These are phyloP conservation scores for Helenozyma rhizophorensis DNA, from an alignment of 805 yeast genomes.

Conservation along the genomic window DNA sequence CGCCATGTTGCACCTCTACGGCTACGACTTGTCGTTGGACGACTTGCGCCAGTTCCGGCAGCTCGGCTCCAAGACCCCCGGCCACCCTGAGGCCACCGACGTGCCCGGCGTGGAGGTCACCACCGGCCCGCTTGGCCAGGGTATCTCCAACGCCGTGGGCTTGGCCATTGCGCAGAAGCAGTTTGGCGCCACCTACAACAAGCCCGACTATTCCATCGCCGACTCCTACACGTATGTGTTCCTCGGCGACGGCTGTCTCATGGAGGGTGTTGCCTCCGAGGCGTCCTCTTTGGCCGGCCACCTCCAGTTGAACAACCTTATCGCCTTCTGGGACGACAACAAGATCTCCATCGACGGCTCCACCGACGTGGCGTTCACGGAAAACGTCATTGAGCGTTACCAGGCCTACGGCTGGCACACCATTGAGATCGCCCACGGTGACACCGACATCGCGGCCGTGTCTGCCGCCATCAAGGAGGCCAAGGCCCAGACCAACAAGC, in stretches of 20 bases:
- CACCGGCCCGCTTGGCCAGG: slow-evolving; percentile 99
- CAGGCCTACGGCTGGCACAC: slow-evolving; percentile 95
- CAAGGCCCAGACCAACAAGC: slow-evolving; percentile 72
- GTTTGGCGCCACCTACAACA: slow-evolving; percentile 89
- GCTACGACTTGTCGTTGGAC: slow-evolving; percentile 74
- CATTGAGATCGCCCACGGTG: slow-evolving; percentile 71
- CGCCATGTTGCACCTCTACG: slow-evolving; percentile 78
- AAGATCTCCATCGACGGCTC: slow-evolving; percentile 94
- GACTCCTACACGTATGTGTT: slow-evolving; percentile 75
- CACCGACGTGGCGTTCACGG: slow-evolving; percentile 87
- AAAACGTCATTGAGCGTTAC: slow-evolving; percentile 80
- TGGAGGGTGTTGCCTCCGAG: slow-evolving; percentile 97
- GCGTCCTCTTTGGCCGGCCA: slow-evolving; percentile 96
- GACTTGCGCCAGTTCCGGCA: slow-evolving; percentile 91
- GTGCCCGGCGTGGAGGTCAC: slow-evolving; percentile 94
- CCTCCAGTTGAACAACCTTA: slow-evolving; percentile 85
- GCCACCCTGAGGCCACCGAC: slow-evolving; percentile 88
- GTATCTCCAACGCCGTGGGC: slow-evolving; percentile 95
- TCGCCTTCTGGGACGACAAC: slow-evolving; percentile 95
- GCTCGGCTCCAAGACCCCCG: slow-evolving; percentile 87
- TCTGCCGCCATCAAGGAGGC: slow-evolving; percentile 75
- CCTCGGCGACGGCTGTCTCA: slow-evolving; percentile 96
- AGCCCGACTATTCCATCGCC: slow-evolving; percentile 69
- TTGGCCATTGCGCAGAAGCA: slow-evolving; percentile 91
- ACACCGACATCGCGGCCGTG: slow-evolving; percentile 70